Conservation (phyloP, 169 alveolate species). For the Perkinsus marinus region DNA sequence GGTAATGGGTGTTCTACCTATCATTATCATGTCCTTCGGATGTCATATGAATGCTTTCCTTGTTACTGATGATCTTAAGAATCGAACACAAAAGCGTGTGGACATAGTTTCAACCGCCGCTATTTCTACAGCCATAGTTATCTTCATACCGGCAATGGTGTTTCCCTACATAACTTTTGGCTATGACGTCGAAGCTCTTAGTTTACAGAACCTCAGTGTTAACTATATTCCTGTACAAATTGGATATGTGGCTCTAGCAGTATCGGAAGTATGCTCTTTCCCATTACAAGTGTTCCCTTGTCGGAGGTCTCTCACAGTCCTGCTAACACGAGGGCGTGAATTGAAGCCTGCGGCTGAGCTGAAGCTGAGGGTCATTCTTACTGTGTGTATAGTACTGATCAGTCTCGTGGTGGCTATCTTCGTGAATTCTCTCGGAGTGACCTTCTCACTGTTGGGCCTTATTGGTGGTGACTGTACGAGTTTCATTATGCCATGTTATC, state of each 20-base stretch:
- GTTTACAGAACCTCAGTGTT: not conserved
- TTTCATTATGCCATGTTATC: not conserved
- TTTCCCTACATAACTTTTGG: not conserved
- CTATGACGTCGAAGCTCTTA: not conserved
- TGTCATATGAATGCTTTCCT: not conserved
- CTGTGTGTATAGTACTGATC: not conserved
- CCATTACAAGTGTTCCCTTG: not conserved
- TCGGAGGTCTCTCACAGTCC: not conserved
- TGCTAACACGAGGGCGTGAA: not conserved
- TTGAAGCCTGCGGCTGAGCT: not conserved
- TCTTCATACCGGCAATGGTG: not conserved
- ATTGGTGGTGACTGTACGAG: not conserved
- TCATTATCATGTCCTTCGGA: not conserved
- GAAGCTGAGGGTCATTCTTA: not conserved
- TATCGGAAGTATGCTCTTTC: not conserved
- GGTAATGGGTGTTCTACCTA: not conserved
- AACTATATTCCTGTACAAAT: not conserved
- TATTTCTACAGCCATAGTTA: not conserved
- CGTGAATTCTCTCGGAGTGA: not conserved
- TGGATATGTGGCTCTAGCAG: not conserved
- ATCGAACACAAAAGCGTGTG: not conserved
- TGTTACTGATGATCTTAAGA: not conserved
- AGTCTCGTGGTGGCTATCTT: not conserved
- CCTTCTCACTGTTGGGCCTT: not conserved
- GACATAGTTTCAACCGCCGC: not conserved